Conservation (phyloP, 805 yeast genomes). For the Yarrowia keelungensis region DNA sequence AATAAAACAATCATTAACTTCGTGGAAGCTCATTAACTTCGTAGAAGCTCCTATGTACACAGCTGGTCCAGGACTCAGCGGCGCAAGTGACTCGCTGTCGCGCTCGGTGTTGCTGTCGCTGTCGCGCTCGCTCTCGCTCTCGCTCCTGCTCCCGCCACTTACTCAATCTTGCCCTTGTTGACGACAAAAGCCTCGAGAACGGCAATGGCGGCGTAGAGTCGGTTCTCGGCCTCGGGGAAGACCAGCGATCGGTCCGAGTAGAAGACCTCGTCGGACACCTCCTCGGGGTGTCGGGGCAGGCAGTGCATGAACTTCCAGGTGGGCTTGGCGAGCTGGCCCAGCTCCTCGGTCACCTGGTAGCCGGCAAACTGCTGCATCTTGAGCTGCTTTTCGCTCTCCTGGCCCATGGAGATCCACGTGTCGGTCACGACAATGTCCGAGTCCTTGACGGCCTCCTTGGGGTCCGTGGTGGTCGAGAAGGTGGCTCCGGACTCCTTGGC, state of each 20-base stretch:
- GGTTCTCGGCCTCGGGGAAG: conserved; percentile 94
- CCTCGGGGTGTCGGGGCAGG: conserved; percentile 93
- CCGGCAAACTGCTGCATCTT: conserved; percentile 84
- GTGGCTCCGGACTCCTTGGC: conserved; percentile 59
- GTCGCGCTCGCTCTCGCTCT: too few species aligned
- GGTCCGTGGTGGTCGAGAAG: conserved; percentile 71
- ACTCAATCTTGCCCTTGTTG: conserved; percentile 64
- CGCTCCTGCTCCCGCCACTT: background rate
- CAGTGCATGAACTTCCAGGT: conserved; percentile 97
- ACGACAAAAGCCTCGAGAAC: conserved; percentile 88
- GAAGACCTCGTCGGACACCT: conserved; percentile 92
- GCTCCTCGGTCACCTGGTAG: conserved; percentile 77
- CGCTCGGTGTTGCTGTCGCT: too few species aligned
- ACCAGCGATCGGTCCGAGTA: conserved; percentile 84
- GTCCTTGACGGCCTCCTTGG: conserved; percentile 70
- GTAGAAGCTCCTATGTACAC: conserved; percentile 10
- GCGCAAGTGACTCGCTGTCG: background rate
- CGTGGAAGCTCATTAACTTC: background rate
- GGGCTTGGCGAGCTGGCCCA: conserved; percentile 61
- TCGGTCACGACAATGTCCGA: conserved; percentile 92
- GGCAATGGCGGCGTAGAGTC: conserved; percentile 95
- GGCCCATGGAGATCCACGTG: conserved; percentile 98
- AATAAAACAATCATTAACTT: conserved; percentile 1
- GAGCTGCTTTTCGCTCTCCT: conserved; percentile 75
- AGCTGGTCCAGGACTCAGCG: background rate